phyloP scores from a whole-genome alignment of 306 rosid species.

The Hippophae tibetana region DNA sequence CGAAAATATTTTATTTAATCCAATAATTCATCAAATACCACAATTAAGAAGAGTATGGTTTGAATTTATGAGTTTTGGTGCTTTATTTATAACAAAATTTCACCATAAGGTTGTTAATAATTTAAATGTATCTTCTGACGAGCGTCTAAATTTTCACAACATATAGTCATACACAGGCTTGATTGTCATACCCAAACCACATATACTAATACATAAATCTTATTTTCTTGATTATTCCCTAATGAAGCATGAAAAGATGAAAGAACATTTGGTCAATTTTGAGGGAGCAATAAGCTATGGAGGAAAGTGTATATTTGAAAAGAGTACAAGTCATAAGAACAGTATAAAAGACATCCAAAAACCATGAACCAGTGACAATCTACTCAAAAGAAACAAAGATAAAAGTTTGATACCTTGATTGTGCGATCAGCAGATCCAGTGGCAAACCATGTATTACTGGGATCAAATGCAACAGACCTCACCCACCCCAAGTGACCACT shows the following conservation, averaged over 20 bases:
- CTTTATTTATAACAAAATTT: background rate
- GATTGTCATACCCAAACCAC: background rate
- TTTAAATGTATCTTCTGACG: too few species aligned
- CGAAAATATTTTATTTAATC: too few species aligned
- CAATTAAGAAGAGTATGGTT: too few species aligned
- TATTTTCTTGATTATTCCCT: background rate
- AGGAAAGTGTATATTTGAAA: background rate
- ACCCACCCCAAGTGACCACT: conserved; percentile 99
- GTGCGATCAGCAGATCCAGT: conserved; percentile 99
- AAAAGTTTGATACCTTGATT: conserved; percentile 62
- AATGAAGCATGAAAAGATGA: background rate
- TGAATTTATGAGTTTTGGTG: too few species aligned
- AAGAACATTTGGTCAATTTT: background rate
- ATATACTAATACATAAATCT: too few species aligned
- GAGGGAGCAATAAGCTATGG: background rate
- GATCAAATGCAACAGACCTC: conserved; percentile 93
- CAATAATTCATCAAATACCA: too few species aligned
- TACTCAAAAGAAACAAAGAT: conserved; percentile 7
- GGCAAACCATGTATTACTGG: conserved; percentile 92
- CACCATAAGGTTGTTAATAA: too few species aligned
- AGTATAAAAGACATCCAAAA: background rate
- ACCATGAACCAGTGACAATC: background rate
- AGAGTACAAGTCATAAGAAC: background rate
- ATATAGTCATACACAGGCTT: background rate
- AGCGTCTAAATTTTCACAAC: too few species aligned